Evolutionary conservation across 2,329 filamentous ascomycete genomes (phyloP).

Genomic region (Penicillium fuscoglaucum): DNA sequence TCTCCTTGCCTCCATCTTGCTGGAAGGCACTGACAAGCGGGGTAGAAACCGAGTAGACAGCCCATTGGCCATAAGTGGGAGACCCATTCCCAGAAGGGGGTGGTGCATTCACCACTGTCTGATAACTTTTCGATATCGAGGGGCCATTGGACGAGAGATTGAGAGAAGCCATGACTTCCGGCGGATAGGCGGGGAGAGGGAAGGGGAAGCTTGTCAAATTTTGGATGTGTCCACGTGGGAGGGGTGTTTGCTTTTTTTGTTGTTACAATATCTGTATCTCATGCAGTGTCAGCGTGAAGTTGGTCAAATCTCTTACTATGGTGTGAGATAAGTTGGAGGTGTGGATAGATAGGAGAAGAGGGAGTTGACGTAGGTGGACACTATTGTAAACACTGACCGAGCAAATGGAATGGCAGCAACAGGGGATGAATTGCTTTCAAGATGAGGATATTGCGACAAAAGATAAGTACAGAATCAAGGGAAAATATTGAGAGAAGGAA

Average conservation of each 20-base stretch:
- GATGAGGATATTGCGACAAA: not conserved
- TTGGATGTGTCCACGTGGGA: conserved; percentile 6
- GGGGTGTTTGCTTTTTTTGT: conserved; percentile 2
- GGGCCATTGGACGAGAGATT: conserved; percentile 78
- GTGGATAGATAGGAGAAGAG: not conserved
- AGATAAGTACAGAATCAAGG: not conserved
- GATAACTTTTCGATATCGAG: conserved; percentile 75
- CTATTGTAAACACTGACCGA: conserved; percentile 6
- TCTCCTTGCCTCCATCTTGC: conserved; percentile 81
- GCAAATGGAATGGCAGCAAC: not conserved
- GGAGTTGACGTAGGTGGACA: conserved; percentile 10
- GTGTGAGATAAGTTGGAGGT: not conserved
- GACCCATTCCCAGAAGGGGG: conserved; percentile 63
- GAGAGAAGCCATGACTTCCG: conserved; percentile 67
- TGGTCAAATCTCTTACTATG: not conserved
- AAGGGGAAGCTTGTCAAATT: conserved; percentile 2
- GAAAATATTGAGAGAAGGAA: not conserved
- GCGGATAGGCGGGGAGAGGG: conserved; percentile 6
- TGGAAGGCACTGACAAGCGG: conserved; percentile 93
- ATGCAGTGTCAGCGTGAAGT: not conserved
- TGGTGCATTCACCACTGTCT: conserved; percentile 64
- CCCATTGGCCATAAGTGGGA: conserved; percentile 87
- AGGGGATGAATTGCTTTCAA: not conserved
- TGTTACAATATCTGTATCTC: not conserved
- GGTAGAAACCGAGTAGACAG: conserved; percentile 87